Evolutionary conservation across 2,329 filamentous ascomycete species (phyloP).

Genomic region (Ascochyta clinopodiicola): DNA sequence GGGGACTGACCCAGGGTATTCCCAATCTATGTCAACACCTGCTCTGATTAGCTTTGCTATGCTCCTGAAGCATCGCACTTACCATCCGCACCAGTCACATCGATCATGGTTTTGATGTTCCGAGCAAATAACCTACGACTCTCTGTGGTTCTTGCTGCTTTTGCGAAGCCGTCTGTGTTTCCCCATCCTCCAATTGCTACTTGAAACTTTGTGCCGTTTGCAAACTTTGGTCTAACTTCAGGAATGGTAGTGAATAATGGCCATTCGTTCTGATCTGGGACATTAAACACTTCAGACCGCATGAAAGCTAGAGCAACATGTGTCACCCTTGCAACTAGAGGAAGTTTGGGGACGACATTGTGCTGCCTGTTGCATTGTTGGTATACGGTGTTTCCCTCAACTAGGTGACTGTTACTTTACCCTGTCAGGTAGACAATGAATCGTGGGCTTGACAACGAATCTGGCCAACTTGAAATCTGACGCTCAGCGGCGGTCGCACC

Average conservation of each 20-base stretch:
- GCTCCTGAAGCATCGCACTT: conserved; percentile 5
- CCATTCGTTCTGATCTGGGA: conserved; percentile 25
- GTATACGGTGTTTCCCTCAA: background rate
- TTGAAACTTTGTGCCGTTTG: conserved; percentile 50
- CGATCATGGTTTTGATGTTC: conserved; percentile 69
- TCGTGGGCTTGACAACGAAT: background rate
- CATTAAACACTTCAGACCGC: conserved; percentile 38
- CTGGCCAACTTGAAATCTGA: background rate
- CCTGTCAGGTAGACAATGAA: conserved; percentile 21
- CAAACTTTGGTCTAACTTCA: conserved; percentile 54
- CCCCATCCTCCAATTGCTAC: conserved; percentile 77
- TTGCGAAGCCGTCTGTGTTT: conserved; percentile 68
- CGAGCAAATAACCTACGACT: conserved; percentile 66
- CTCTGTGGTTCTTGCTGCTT: conserved; percentile 59
- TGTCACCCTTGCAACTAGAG: conserved; percentile 28
- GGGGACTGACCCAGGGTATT: conserved; percentile 53
- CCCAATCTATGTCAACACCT: conserved; percentile 70
- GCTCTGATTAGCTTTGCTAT: background rate
- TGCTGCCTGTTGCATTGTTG: conserved; percentile 32
- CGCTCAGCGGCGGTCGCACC: background rate
- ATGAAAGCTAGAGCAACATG: conserved; percentile 44
- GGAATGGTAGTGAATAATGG: conserved; percentile 37
- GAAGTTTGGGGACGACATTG: conserved; percentile 29
- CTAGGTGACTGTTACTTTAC: background rate
- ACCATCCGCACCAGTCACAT: conserved; percentile 69